Conservation (phyloP, 2,329 filamentous ascomycete species). For the Penicillium hesseltinei region DNA sequence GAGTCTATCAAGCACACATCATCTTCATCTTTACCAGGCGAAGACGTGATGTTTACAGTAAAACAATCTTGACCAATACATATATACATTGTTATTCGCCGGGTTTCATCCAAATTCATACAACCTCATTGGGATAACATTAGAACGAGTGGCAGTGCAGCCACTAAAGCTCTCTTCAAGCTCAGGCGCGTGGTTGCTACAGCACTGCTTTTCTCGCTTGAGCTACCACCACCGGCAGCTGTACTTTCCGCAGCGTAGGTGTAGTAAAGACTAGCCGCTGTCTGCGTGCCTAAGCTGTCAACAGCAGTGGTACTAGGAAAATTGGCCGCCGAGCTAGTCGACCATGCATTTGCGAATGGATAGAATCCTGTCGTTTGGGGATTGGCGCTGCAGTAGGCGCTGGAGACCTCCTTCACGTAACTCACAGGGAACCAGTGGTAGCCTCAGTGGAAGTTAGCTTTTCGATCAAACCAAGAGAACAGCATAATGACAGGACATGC, state of each 20-base stretch:
- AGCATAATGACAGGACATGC: no score
- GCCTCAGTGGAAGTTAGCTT: neutral
- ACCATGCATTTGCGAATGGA: neutral
- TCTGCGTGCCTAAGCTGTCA: neutral
- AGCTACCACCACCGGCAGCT: neutral
- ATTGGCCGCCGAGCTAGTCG: neutral
- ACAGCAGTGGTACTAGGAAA: neutral
- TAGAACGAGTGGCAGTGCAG: neutral
- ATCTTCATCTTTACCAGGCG: neutral
- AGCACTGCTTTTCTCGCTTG: neutral
- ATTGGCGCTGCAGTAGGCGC: neutral
- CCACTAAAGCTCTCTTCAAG: neutral
- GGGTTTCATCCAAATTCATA: neutral
- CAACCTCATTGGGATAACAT: neutral
- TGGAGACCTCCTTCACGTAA: neutral
- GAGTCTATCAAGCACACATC: neutral
- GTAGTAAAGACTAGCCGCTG: constrained; percentile 1
- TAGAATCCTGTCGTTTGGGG: neutral
- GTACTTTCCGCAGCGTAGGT: neutral
- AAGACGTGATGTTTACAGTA: neutral
- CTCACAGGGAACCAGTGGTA: neutral
- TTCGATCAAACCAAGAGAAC: neutral
- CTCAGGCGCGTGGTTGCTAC: neutral
- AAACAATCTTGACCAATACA: neutral
- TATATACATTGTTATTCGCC: neutral